Percentiles rank a stretch among this genome's conserved stretches.
Conservation (phyloP, 2,329 filamentous ascomycete species). For the Fusarium acutatum region DNA sequence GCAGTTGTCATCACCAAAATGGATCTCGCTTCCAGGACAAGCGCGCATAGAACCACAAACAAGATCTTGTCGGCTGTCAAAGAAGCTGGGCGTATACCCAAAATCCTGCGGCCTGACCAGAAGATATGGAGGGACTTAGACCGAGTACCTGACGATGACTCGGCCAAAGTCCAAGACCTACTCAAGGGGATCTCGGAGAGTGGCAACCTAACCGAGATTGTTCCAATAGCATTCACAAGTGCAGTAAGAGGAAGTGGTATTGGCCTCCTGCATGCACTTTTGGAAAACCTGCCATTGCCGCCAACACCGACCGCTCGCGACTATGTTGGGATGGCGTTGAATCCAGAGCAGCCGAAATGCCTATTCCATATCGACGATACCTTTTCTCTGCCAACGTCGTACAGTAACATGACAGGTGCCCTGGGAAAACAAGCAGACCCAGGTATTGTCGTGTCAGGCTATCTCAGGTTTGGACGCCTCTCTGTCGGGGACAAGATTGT, state of each 20-base stretch:
- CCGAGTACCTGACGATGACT: conserved; percentile 64
- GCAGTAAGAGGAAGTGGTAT: conserved; percentile 86
- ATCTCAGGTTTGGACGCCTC: conserved; percentile 81
- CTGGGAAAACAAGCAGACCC: conserved; percentile 46
- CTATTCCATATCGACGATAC: conserved; percentile 93
- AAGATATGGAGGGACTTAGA: conserved; percentile 61
- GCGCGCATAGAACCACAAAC: conserved; percentile 74
- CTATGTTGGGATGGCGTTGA: conserved; percentile 62
- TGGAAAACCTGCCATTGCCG: conserved; percentile 79
- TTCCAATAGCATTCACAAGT: conserved; percentile 90
- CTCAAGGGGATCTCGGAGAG: conserved; percentile 59
- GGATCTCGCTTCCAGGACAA: conserved; percentile 80
- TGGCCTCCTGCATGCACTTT: conserved; percentile 80
- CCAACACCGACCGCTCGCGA: conserved; percentile 61
- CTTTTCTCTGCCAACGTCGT: conserved; percentile 76
- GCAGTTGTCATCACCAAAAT: conserved; percentile 89
- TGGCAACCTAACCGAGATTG: conserved; percentile 57
- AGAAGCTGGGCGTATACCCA: conserved; percentile 74
- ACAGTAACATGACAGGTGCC: conserved; percentile 43
- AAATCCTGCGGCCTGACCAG: conserved; percentile 71
- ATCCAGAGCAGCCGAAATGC: conserved; percentile 67
- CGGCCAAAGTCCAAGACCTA: conserved; percentile 64
- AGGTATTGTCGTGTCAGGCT: conserved; percentile 83
- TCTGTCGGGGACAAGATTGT: conserved; percentile 80
- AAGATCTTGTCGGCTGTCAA: conserved; percentile 83